Conservation (phyloP, 2,329 filamentous ascomycete genomes). For the Xylaria sp. region DNA sequence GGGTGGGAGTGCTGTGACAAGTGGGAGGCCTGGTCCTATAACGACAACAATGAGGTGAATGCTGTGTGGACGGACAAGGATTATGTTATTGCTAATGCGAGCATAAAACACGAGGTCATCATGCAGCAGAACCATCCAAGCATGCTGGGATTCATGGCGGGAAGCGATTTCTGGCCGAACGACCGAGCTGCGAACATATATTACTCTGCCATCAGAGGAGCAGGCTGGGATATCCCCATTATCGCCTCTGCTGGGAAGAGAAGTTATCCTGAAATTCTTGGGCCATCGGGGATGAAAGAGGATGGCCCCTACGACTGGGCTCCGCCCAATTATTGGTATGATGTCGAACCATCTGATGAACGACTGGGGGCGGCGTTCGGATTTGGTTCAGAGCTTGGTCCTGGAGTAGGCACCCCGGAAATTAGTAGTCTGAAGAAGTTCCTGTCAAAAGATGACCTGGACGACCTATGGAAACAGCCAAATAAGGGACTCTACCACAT, state of each 20-base stretch:
- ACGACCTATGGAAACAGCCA: constrained; percentile 66
- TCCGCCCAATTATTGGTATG: constrained; percentile 73
- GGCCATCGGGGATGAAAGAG: constrained; percentile 73
- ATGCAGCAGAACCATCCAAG: constrained; percentile 71
- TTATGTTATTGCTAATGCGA: constrained; percentile 64
- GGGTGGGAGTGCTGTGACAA: constrained; percentile 77
- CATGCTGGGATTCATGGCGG: constrained; percentile 67
- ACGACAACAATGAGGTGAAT: constrained; percentile 60
- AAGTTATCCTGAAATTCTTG: constrained; percentile 63
- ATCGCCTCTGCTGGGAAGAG: constrained; percentile 67
- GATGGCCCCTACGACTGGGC: constrained; percentile 75
- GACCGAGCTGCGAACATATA: constrained; percentile 66
- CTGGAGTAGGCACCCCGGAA: constrained; percentile 72
- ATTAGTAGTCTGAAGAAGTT: constrained; percentile 65
- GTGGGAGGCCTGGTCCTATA: constrained; percentile 73
- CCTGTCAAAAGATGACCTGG: constrained; percentile 60
- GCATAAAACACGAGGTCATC: constrained; percentile 68
- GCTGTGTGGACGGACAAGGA: constrained; percentile 63
- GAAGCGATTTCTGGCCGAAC: constrained; percentile 73
- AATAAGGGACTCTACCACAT: constrained; percentile 68
- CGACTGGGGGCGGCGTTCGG: constrained; percentile 68
- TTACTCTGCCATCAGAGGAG: constrained; percentile 59
- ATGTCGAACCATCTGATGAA: constrained; percentile 52
- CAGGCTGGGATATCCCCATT: constrained; percentile 67
- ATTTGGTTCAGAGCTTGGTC: constrained; percentile 71